These are phyloP conservation scores for Thraustochytrium striatum DNA, from an alignment of 352 stramenopile species.

Conservation along the genomic window DNA sequence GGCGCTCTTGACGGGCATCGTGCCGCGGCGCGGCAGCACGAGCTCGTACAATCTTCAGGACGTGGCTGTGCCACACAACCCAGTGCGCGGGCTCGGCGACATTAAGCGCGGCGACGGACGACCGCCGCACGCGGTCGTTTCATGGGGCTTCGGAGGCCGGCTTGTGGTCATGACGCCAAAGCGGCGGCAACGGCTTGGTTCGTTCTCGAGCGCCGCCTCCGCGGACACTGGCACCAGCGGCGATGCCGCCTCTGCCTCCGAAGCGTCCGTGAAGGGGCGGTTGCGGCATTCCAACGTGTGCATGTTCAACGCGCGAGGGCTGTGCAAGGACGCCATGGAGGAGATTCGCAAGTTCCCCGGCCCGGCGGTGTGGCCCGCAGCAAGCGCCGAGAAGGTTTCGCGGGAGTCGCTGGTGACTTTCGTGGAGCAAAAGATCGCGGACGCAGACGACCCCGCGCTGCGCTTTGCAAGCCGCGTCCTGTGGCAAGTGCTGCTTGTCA, in stretches of 20 bases:
- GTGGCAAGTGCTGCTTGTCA: constrained; percentile 25
- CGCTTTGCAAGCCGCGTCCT: constrained; percentile 4
- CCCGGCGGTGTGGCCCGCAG: neutral
- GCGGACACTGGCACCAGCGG: neutral
- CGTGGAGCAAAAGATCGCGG: neutral
- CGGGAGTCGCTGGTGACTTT: neutral
- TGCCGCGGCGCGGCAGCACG: neutral
- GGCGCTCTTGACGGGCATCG: neutral
- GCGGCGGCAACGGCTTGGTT: neutral
- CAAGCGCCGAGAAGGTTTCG: neutral
- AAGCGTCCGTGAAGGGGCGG: neutral
- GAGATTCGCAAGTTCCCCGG: neutral
- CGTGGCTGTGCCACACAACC: constrained; percentile 3
- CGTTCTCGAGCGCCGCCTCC: neutral
- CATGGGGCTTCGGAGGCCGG: constrained; percentile 16
- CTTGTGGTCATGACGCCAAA: constrained; percentile 26
- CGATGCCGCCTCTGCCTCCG: neutral
- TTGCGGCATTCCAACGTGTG: constrained; percentile 3
- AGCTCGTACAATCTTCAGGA: neutral
- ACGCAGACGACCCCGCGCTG: neutral
- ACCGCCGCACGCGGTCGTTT: constrained; percentile 4
- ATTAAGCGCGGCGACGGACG: constrained; percentile 16
- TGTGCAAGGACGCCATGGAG: neutral
- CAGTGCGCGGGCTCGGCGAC: constrained; percentile 1
- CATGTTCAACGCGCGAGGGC: neutral